These are phyloP conservation scores for Candida anutae DNA, from an alignment of 1,139 yeast species.

Conservation along the genomic window DNA sequence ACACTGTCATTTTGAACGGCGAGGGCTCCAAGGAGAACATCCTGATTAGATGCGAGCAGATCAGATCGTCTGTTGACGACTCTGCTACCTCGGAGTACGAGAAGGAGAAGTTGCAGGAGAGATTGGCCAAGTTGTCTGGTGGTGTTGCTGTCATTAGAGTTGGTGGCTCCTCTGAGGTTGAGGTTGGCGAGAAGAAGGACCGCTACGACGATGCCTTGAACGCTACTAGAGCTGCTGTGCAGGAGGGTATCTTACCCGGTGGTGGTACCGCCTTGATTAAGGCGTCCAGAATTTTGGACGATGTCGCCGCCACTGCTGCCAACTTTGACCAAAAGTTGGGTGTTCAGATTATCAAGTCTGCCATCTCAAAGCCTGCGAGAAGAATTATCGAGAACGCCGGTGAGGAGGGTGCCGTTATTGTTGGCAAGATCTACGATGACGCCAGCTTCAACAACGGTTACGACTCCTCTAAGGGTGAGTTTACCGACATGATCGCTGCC, in stretches of 20 bases:
- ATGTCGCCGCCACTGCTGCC: constrained; percentile 56
- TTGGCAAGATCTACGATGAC: constrained; percentile 89
- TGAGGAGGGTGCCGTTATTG: constrained; percentile 96
- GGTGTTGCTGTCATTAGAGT: constrained; percentile 99
- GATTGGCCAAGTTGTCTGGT: constrained; percentile 96
- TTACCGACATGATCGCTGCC: constrained; percentile 91
- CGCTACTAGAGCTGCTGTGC: constrained; percentile 99
- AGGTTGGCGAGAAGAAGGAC: constrained; percentile 99
- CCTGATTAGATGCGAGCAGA: constrained; percentile 91
- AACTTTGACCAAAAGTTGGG: constrained; percentile 98
- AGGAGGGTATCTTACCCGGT: constrained; percentile 99
- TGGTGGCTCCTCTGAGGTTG: constrained; percentile 97
- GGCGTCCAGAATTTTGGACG: constrained; percentile 80
- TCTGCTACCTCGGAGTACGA: constrained; percentile 89
- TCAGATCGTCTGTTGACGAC: constrained; percentile 71
- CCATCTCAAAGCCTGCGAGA: constrained; percentile 95
- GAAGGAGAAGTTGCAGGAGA: constrained; percentile 95
- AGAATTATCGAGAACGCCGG: constrained; percentile 98
- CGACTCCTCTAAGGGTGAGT: constrained; percentile 90
- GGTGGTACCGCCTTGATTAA: constrained; percentile 98
- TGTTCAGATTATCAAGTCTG: constrained; percentile 90
- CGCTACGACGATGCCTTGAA: constrained; percentile 98
- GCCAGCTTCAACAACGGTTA: constrained; percentile 86
- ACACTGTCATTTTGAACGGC: constrained; percentile 92
- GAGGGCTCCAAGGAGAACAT: constrained; percentile 88